Percentiles rank a stretch among this genome's conserved stretches.
Conservation (phyloP, 495 filamentous ascomycete species). For the Aspergillus nidulans region DNA sequence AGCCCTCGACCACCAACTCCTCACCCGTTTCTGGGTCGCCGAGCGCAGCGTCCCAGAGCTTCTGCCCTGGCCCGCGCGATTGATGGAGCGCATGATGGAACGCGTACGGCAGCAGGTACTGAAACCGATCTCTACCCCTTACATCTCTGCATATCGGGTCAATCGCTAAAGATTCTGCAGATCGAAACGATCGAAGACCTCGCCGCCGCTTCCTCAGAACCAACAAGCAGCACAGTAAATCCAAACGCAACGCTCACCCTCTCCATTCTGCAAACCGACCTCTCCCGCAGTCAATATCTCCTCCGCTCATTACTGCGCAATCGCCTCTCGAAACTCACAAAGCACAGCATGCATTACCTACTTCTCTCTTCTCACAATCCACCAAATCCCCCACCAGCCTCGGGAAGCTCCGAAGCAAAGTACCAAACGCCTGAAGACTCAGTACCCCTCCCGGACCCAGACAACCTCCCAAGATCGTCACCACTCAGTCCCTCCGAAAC, state of each 20-base stretch:
- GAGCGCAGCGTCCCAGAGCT: constrained; percentile 87
- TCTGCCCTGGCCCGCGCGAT: constrained; percentile 56
- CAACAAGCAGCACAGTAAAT: constrained; percentile 38
- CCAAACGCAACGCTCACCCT: constrained; percentile 81
- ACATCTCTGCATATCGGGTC: neutral
- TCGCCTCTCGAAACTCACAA: constrained; percentile 70
- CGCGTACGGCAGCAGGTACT: constrained; percentile 65
- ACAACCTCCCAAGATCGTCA: neutral
- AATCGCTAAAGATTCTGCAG: constrained; percentile 26
- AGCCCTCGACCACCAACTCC: constrained; percentile 75
- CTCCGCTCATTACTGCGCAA: constrained; percentile 78
- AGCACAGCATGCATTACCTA: constrained; percentile 42
- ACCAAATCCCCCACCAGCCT: constrained; percentile 47
- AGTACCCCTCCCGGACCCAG: constrained; percentile 26
- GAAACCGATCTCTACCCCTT: no score
- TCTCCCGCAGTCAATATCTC: constrained; percentile 87
- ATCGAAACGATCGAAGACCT: constrained; percentile 71
- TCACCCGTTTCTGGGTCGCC: constrained; percentile 89
- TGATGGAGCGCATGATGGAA: constrained; percentile 75
- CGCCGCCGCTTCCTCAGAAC: constrained; percentile 47
- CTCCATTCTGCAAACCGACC: constrained; percentile 94
- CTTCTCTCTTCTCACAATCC: constrained; percentile 55
- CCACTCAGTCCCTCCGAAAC: constrained; percentile 56
- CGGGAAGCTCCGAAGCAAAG: constrained; percentile 13
- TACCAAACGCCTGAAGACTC: constrained; percentile 30